Conservation (phyloP, 306 rosid species). For the Geum urbanum region DNA sequence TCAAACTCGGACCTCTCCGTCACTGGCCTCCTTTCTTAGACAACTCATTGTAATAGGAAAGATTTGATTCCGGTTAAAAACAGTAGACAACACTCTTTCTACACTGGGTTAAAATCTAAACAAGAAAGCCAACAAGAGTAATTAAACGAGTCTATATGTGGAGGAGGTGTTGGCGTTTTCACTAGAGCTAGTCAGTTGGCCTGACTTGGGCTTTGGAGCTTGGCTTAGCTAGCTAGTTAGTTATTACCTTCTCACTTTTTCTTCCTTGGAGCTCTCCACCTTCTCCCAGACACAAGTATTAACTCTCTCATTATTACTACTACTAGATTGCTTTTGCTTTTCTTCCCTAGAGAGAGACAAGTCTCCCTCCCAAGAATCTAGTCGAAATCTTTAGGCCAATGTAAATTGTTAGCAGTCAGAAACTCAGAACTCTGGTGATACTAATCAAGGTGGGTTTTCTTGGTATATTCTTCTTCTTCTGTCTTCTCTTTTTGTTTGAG, state of each 20-base stretch:
- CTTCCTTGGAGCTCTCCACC: background rate
- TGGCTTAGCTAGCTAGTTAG: background rate
- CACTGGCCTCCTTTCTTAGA: no score
- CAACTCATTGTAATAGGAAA: conserved; percentile 3
- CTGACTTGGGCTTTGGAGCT: background rate
- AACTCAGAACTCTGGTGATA: conserved; percentile 1
- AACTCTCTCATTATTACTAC: background rate
- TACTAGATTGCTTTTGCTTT: background rate
- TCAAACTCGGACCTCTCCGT: background rate
- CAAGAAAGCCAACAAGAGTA: background rate
- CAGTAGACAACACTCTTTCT: background rate
- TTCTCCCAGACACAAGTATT: background rate
- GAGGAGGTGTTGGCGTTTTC: background rate
- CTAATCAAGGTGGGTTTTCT: conserved; percentile 1
- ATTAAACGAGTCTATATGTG: conserved; percentile 8
- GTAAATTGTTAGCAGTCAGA: background rate
- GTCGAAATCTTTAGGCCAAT: background rate
- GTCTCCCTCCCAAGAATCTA: conserved; percentile 7
- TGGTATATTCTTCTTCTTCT: background rate
- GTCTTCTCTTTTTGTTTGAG: background rate
- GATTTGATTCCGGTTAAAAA: conserved; percentile 13
- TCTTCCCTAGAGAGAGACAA: background rate
- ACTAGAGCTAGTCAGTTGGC: background rate
- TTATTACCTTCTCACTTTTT: background rate
- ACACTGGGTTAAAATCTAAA: background rate